Evolutionary conservation across 768 basidiomycete species (phyloP), one percentile per base, ranked within the genome.

Genomic region (Tricholoma saponaceum): DNA sequence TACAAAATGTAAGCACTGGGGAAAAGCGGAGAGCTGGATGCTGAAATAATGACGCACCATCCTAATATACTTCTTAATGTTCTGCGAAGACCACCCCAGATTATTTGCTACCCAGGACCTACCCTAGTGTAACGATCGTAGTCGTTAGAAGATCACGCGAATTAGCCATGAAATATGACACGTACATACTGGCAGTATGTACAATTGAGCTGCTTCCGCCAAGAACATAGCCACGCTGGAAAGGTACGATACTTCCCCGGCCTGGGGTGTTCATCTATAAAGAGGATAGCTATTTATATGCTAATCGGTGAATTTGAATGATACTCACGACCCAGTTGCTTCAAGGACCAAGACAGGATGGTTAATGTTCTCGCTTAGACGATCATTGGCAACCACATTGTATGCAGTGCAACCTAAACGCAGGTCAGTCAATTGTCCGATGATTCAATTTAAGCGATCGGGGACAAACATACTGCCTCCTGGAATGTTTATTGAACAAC

Each of bases 261-360:
- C 8, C 60, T 73, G 67, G 4, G 65, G 63, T 4, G 55, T 55
- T 18, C 59, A 20, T 5, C 62, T 63, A 30, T 28, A 20, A 32
- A n/a, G 12, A 49, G 12, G 9, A 6, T 20, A 35, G 12, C 10
- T 18, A 20, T 5, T 14, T 7, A 20, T 28, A 13, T 5, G 12
- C 16, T 6, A 18, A 39, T 26, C n/a, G 4, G 39, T 18, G 26
- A 6, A 2, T 1, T 14, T 44, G 13, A 39, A 30, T 20, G 9
- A 2, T 5, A 64, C 66, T 20, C 20, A 66, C 65, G 61, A 60
- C 47, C 58, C 60, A 5, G 74, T 74, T 8, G 74, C 72, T 60
- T 77, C 76, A 54, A 77, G 66, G 12, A 81, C 71, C n/a, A 78
- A 66, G 10, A 82, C 77, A 4, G 68, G 67, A 49, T 70, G 66